Evolutionary conservation across 2,329 filamentous ascomycete genomes (phyloP).

Genomic region (Xylariaceae sp.): DNA sequence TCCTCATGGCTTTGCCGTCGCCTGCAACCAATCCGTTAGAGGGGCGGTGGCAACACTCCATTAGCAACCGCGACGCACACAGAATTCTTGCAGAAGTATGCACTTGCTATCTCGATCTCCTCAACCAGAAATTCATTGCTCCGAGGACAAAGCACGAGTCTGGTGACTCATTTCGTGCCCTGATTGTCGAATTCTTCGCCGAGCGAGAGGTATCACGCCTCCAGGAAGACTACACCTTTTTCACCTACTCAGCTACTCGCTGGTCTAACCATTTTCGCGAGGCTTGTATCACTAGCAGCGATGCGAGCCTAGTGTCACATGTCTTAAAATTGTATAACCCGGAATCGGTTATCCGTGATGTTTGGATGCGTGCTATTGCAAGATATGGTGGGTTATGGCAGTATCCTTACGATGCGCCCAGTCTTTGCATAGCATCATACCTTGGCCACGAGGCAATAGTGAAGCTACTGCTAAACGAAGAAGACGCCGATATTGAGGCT

Average conservation of each 20-base stretch:
- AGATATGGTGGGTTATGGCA: too few species aligned
- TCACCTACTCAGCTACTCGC: conserved; percentile 3
- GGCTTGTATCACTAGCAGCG: background rate
- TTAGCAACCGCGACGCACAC: conserved; percentile 6
- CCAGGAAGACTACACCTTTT: background rate
- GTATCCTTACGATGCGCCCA: background rate
- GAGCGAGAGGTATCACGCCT: too few species aligned
- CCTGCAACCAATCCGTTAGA: background rate
- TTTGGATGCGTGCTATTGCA: too few species aligned
- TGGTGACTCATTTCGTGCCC: too few species aligned
- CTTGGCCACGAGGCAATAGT: background rate
- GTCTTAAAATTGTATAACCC: conserved; percentile 5
- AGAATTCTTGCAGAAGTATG: conserved; percentile 6
- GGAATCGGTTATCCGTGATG: background rate
- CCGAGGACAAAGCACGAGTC: too few species aligned
- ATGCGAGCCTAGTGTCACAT: background rate
- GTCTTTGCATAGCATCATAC: background rate
- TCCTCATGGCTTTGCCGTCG: conserved; percentile 1
- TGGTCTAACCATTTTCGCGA: conserved; percentile 9
- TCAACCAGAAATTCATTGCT: background rate
- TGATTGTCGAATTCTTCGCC: too few species aligned
- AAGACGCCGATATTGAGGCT: background rate
- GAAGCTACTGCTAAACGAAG: background rate
- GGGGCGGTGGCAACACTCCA: conserved; percentile 9
- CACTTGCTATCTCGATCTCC: conserved; percentile 5